These are phyloP conservation scores for Rhizopogon rudus DNA, from an alignment of 768 basidiomycete species.

Conservation along the genomic window DNA sequence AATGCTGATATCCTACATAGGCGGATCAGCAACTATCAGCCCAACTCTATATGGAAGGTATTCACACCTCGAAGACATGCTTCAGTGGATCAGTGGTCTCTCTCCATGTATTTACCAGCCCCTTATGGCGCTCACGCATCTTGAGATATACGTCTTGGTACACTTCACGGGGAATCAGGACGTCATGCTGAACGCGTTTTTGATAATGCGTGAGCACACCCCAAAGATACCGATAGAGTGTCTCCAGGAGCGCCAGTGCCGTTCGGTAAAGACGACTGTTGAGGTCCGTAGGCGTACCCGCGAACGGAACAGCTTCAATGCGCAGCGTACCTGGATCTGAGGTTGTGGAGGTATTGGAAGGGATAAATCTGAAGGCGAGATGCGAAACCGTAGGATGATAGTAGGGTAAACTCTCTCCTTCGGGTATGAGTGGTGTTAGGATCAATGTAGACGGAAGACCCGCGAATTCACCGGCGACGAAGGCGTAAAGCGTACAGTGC, in stretches of 20 bases:
- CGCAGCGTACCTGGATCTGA: constrained; percentile 33
- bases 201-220: constrained; percentile 77
- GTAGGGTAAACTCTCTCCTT: constrained; percentile 61
- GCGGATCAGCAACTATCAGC: neutral
- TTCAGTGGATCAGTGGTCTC: constrained; percentile 85
- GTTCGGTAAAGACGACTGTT: constrained; percentile 76
- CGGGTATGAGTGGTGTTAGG: constrained; percentile 51
- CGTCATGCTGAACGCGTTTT: constrained; percentile 84
- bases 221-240: constrained; percentile 85
- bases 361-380: constrained; percentile 76
- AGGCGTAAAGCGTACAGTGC: constrained; percentile 68
- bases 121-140: constrained; percentile 82
- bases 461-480: constrained; percentile 11
- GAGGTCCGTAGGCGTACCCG: constrained; percentile 38
- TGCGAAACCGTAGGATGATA: constrained; percentile 84
- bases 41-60: neutral
- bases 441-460: constrained; percentile 38
- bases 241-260: constrained; percentile 73
- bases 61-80: constrained; percentile 80
- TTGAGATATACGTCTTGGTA: constrained; percentile 91
- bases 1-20: constrained; percentile 81
- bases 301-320: constrained; percentile 55
- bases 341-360: constrained; percentile 20
- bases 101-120: constrained; percentile 68
- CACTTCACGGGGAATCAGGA: constrained; percentile 62